A percentile compares a stretch with the other conserved stretches of the same genome.
phyloP scores from a whole-genome alignment of 257 asterid genomes.

The Petunia secreta region DNA sequence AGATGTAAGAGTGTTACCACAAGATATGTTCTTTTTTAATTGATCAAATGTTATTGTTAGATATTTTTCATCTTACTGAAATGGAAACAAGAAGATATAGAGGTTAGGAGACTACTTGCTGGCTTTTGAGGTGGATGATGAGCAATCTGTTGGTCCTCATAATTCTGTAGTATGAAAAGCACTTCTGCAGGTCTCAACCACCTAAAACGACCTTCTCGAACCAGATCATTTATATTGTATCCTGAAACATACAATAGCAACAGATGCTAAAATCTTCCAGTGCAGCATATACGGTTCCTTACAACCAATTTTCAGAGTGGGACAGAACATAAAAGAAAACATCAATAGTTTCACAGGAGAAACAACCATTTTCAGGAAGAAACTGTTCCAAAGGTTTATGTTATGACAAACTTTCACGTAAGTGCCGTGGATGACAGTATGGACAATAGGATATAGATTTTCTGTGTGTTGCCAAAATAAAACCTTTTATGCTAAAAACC shows the following conservation, averaged over 20 bases:
- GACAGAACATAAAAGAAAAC: not conserved
- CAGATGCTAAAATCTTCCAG: not conserved
- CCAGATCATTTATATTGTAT: constrained; percentile 58
- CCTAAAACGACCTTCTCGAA: constrained; percentile 45
- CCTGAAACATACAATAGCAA: constrained; percentile 48
- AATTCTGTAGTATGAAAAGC: constrained; percentile 43
- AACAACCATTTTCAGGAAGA: constrained; percentile 3
- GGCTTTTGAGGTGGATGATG: constrained; percentile 44
- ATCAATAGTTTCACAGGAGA: not conserved
- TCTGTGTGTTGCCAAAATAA: not conserved
- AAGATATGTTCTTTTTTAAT: not conserved
- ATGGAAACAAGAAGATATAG: constrained; percentile 22
- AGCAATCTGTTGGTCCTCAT: constrained; percentile 32
- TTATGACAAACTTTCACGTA: not conserved
- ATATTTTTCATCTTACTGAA: not conserved
- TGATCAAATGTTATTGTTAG: not conserved
- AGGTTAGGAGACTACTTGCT: constrained; percentile 47
- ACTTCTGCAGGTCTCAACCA: constrained; percentile 57
- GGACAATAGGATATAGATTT: not conserved
- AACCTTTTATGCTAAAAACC: not conserved
- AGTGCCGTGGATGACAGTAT: not conserved
- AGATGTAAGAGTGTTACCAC: constrained; percentile 25
- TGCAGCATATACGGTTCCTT: constrained; percentile 2
- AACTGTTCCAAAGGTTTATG: not conserved
- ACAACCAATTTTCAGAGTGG: not conserved